A percentile compares a stretch with the other conserved stretches of the same genome.
These are phyloP conservation scores for Trichophyton rubrum DNA, from an alignment of 2,329 filamentous ascomycete species.

Conservation along the genomic window DNA sequence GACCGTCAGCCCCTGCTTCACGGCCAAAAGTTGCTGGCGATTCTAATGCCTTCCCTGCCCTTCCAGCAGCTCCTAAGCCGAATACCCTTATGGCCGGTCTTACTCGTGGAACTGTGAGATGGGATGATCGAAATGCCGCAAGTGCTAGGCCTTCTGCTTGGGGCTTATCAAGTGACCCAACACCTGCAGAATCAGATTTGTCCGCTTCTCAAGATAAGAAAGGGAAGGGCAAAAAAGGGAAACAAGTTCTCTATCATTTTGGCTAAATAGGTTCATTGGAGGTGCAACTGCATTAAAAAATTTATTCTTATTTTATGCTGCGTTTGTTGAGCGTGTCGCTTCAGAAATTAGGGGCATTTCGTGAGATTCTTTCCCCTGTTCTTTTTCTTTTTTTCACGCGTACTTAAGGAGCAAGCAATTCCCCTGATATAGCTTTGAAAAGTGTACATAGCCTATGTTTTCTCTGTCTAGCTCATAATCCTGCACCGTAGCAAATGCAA, in stretches of 20 bases:
- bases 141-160: constrained; percentile 27
- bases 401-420: no score
- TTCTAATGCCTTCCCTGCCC: constrained; percentile 63
- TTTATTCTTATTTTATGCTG: background rate
- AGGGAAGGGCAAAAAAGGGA: constrained; percentile 17
- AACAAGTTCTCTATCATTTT: constrained; percentile 30
- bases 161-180: constrained; percentile 18
- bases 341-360: background rate
- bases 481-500: background rate
- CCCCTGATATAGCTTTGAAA: no score
- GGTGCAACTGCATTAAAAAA: background rate
- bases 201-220: constrained; percentile 11
- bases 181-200: constrained; percentile 14
- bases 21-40: constrained; percentile 19
- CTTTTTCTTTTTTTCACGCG: no score
- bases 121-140: constrained; percentile 24
- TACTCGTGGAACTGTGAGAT: constrained; percentile 36
- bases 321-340: background rate
- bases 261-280: constrained; percentile 16
- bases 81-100: constrained; percentile 41
- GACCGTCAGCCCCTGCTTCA: constrained; percentile 16
- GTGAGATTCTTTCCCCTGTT: background rate
- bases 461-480: no score
- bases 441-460: no score
- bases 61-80: constrained; percentile 64